phyloP scores from a whole-genome alignment of 495 filamentous ascomycete species.

The Aspergillus carlsbadensis region DNA sequence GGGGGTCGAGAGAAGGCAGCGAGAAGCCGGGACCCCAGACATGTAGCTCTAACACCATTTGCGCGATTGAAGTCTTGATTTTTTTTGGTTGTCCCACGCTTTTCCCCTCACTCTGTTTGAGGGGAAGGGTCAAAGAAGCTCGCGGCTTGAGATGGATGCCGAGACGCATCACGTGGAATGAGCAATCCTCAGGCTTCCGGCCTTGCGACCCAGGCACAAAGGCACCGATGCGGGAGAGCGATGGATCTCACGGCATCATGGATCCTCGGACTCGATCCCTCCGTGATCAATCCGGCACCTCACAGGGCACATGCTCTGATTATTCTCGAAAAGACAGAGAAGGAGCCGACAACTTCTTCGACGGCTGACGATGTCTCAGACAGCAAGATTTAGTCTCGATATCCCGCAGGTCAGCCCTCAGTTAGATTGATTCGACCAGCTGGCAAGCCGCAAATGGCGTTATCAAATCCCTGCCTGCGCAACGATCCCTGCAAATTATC shows the following conservation, averaged over 20 bases:
- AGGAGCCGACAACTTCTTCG: not conserved
- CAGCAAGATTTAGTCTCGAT: not conserved
- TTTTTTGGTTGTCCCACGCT: not conserved
- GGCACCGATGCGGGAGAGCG: not conserved
- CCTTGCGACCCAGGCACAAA: not conserved
- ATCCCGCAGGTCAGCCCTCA: conserved; percentile 8
- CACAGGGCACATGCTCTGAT: not conserved
- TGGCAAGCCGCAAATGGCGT: conserved; percentile 11
- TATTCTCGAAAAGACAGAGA: not conserved
- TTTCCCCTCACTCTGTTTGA: not conserved
- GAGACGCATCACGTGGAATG: conserved; percentile 5
- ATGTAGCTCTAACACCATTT: conserved; percentile 75
- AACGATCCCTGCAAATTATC: not conserved
- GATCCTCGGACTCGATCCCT: not conserved
- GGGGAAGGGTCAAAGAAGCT: conserved; percentile 1
- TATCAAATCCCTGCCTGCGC: conserved; percentile 11
- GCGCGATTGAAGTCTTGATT: not conserved
- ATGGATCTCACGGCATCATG: not conserved
- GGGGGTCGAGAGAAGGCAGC: conserved; percentile 85
- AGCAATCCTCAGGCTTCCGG: not conserved
- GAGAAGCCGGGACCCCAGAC: conserved; percentile 88
- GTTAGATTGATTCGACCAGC: conserved; percentile 9
- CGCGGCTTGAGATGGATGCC: not conserved
- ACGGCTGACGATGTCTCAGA: conserved; percentile 5
- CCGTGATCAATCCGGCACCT: not conserved